phyloP scores from a whole-genome alignment of 2,329 filamentous ascomycete genomes.

The Emericellopsis atlantica region DNA sequence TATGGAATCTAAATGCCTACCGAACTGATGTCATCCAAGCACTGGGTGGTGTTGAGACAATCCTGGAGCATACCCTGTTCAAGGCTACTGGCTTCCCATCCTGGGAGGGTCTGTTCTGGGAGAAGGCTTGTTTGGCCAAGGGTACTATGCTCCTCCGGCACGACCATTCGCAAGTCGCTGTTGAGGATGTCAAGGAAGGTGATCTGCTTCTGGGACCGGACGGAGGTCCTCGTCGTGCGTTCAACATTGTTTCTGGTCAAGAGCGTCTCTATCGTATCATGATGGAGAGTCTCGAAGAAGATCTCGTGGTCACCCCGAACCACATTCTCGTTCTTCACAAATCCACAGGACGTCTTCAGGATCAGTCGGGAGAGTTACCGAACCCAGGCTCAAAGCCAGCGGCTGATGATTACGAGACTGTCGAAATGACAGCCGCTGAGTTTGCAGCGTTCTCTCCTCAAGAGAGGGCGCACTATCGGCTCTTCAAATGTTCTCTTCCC shows the following conservation, averaged over 20 bases:
- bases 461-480: conserved; percentile 20
- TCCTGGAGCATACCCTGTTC: conserved; percentile 92
- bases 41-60: conserved; percentile 91
- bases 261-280: conserved; percentile 35
- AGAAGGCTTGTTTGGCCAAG: conserved; percentile 40
- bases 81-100: conserved; percentile 93
- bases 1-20: conserved; percentile 96
- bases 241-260: conserved; percentile 33
- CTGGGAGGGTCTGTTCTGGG: conserved; percentile 96
- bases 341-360: conserved; percentile 6
- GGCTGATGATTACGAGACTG: conserved; percentile 20
- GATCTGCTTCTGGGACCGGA: conserved; percentile 35
- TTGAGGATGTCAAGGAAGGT: conserved; percentile 34
- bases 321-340: conserved; percentile 32
- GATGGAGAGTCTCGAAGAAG: conserved; percentile 24
- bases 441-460: conserved; percentile 23
- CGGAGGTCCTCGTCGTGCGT: conserved; percentile 29
- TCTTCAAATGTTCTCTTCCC: conserved; percentile 16
- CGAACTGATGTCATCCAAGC: conserved; percentile 95
- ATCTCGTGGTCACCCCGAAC: conserved; percentile 34
- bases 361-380: too few relatives aligned
- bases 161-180: conserved; percentile 27
- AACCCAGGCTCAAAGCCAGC: conserved; percentile 4
- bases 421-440: conserved; percentile 31
- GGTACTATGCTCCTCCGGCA: conserved; percentile 29